Evolutionary conservation across 129 eudicot genomes (phyloP).

Genomic region (Centrapalus pauciflorus): DNA sequence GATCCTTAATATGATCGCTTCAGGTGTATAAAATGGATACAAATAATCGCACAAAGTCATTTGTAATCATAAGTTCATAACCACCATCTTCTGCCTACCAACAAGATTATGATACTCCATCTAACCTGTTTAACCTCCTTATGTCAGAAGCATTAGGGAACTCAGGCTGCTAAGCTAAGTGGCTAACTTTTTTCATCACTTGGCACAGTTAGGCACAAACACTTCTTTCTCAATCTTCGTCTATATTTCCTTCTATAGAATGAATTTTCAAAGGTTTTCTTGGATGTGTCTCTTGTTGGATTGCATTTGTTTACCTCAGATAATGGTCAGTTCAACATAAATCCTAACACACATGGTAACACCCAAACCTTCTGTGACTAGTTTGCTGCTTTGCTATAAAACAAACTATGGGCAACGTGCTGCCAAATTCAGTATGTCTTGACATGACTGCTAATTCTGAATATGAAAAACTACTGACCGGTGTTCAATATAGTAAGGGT

Average conservation of each 20-base stretch:
- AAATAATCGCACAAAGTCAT: neutral
- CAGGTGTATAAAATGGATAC: neutral
- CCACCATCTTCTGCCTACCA: conserved; percentile 6
- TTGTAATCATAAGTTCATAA: neutral
- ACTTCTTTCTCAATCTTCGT: neutral
- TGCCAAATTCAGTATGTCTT: neutral
- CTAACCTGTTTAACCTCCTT: conserved; percentile 10
- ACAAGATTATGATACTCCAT: neutral
- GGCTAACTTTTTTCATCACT: neutral
- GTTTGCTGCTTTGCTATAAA: conserved; percentile 1
- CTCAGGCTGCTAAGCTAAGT: neutral
- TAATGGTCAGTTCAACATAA: neutral
- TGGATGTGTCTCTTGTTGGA: neutral
- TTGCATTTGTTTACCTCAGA: neutral
- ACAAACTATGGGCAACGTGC: neutral
- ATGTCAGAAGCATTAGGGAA: neutral
- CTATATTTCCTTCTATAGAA: conserved; percentile 4
- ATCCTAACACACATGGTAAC: neutral
- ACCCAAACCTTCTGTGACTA: neutral
- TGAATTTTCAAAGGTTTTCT: neutral
- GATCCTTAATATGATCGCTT: neutral
- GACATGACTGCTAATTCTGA: conserved; percentile 1
- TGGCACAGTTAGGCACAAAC: neutral
- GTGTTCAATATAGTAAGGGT: conserved; percentile 2
- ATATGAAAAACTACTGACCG: neutral